These are phyloP conservation scores for Schrenkiella parvula DNA, from an alignment of 345 rosid species.

Conservation along the genomic window DNA sequence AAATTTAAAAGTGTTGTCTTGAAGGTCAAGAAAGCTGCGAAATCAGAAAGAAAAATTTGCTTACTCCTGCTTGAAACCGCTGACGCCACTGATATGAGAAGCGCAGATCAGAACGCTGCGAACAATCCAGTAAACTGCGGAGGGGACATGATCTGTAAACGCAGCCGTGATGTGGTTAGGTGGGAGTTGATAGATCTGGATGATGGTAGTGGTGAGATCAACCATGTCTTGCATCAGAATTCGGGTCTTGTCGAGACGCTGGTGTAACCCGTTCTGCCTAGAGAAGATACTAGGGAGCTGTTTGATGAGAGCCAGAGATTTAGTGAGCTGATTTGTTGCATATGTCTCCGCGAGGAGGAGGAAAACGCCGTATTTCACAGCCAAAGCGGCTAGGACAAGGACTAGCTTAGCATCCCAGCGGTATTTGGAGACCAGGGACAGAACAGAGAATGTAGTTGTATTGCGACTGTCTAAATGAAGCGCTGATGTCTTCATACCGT, in stretches of 20 bases:
- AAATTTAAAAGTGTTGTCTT: background rate
- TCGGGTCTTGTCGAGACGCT: constrained; percentile 50
- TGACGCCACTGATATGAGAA: constrained; percentile 52
- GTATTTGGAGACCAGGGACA: constrained; percentile 47
- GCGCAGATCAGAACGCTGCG: constrained; percentile 64
- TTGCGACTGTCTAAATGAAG: constrained; percentile 32
- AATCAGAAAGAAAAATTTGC: background rate
- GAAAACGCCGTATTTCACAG: constrained; percentile 76
- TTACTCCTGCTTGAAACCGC: constrained; percentile 60
- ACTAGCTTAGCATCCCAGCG: constrained; percentile 81
- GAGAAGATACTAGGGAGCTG: constrained; percentile 62
- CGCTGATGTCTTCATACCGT: constrained; percentile 33
- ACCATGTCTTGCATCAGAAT: constrained; percentile 57
- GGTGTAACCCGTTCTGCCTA: constrained; percentile 40
- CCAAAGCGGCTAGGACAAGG: constrained; percentile 72
- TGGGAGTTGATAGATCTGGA: constrained; percentile 60
- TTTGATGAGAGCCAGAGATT: constrained; percentile 72
- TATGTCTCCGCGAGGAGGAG: constrained; percentile 69
- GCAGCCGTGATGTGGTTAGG: constrained; percentile 47
- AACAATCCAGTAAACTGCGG: constrained; percentile 81
- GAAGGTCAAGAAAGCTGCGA: constrained; percentile 3
- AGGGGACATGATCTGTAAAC: constrained; percentile 49
- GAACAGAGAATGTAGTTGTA: constrained; percentile 48
- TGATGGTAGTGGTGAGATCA: constrained; percentile 52
- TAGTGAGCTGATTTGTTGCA: constrained; percentile 68